phyloP scores from a whole-genome alignment of 441 rosid species.

The Populus tomentosa region DNA sequence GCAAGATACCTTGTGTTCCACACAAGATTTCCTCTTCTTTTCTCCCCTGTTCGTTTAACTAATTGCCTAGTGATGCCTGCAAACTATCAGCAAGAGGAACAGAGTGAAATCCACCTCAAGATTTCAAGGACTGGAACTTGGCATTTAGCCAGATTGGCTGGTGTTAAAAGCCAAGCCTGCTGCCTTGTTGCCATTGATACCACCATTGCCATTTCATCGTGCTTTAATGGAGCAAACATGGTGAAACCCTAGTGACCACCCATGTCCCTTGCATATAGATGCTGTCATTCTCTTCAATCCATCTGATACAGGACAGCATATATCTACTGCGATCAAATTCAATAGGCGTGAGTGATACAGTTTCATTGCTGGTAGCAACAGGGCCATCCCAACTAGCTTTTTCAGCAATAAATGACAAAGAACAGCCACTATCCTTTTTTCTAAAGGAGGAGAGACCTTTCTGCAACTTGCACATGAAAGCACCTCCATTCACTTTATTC shows the following conservation, averaged over 20 bases:
- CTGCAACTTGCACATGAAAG: slow-evolving; percentile 33
- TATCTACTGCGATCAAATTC: too few relatives aligned
- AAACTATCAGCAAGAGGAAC: too few relatives aligned
- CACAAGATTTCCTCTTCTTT: too few relatives aligned
- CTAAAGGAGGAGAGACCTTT: slow-evolving; percentile 15
- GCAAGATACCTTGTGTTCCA: too few relatives aligned
- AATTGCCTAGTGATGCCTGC: too few relatives aligned
- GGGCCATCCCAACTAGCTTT: slow-evolving; percentile 17
- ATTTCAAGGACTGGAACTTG: background rate
- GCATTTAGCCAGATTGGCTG: slow-evolving; percentile 1
- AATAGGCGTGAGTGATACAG: background rate
- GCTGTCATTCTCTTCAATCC: slow-evolving; percentile 6
- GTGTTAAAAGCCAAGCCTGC: background rate
- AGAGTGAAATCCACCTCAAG: background rate
- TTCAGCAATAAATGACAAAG: slow-evolving; percentile 27
- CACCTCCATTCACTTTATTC: slow-evolving; percentile 34
- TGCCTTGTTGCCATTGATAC: slow-evolving; percentile 1
- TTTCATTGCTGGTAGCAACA: slow-evolving; percentile 3
- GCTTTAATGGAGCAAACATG: background rate
- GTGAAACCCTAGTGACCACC: slow-evolving; percentile 2
- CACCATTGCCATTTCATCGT: background rate
- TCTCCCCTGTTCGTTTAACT: background rate
- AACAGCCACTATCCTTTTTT: slow-evolving; percentile 16
- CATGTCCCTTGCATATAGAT: slow-evolving; percentile 6
- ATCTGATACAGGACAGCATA: slow-evolving; percentile 12